Percentiles rank a stretch among this genome's conserved stretches.
phyloP scores from a whole-genome alignment of 352 stramenopile species.

The Phytophthora sojae region DNA sequence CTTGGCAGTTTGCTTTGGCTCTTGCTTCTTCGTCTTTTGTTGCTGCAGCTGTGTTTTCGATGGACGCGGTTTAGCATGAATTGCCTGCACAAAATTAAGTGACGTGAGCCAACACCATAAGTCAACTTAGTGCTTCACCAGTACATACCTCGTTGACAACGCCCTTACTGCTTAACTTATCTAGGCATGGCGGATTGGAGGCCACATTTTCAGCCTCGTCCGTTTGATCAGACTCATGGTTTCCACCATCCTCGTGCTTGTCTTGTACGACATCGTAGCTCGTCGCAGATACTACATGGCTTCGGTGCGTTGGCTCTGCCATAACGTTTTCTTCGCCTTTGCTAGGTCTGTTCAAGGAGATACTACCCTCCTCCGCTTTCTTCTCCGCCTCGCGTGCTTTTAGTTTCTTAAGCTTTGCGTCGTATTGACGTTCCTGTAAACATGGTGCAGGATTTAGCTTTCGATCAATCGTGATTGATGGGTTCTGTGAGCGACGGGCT shows the following conservation, averaged over 20 bases:
- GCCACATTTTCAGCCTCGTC: slow-evolving; percentile 6
- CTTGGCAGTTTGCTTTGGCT: slow-evolving; percentile 25
- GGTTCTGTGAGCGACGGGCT: neutral
- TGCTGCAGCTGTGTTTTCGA: slow-evolving; percentile 21
- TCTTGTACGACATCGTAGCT: neutral
- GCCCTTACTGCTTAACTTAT: slow-evolving; percentile 1
- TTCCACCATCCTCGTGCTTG: slow-evolving; percentile 3
- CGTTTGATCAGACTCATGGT: neutral
- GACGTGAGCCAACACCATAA: slow-evolving; percentile 2
- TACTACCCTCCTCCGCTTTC: neutral
- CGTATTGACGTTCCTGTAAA: slow-evolving; percentile 32
- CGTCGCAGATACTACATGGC: slow-evolving; percentile 9
- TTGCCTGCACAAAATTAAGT: slow-evolving; percentile 6
- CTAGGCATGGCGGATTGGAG: slow-evolving; percentile 5
- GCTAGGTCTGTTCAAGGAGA: neutral
- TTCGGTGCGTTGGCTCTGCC: neutral
- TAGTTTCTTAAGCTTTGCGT: slow-evolving; percentile 27
- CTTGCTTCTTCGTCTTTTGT: slow-evolving; percentile 16
- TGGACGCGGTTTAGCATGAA: slow-evolving; percentile 1
- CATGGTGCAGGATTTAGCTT: neutral
- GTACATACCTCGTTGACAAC: slow-evolving; percentile 22
- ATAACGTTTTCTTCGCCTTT: neutral
- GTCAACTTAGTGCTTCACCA: neutral
- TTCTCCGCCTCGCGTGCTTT: slow-evolving; percentile 7
- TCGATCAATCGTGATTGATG: slow-evolving; percentile 25